These are phyloP conservation scores for Cordia subcordata DNA, from an alignment of 257 asterid genomes.

Conservation along the genomic window DNA sequence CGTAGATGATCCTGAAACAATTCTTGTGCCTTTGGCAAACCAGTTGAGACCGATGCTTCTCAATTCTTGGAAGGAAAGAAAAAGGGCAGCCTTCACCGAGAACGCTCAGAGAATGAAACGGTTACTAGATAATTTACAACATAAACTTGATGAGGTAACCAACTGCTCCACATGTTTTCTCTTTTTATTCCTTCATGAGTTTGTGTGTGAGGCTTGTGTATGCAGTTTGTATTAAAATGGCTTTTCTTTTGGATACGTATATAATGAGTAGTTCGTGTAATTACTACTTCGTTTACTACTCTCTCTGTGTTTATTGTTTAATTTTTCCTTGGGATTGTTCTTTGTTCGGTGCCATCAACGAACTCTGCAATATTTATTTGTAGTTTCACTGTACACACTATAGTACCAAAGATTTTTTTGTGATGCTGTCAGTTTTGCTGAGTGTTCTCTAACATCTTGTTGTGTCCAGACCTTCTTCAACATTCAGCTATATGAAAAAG, in stretches of 20 bases:
- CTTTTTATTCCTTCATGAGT: neutral
- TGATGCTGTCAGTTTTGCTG: slow-evolving; percentile 2
- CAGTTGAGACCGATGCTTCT: slow-evolving; percentile 86
- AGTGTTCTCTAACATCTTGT: slow-evolving; percentile 9
- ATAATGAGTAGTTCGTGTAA: too few relatives aligned
- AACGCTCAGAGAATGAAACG: slow-evolving; percentile 78
- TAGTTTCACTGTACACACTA: neutral
- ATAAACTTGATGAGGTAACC: slow-evolving; percentile 86
- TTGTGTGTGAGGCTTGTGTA: neutral
- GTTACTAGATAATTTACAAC: slow-evolving; percentile 75
- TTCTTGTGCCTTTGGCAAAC: slow-evolving; percentile 75
- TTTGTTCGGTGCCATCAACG: too few relatives aligned
- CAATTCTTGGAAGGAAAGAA: slow-evolving; percentile 75
- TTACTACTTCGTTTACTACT: too few relatives aligned
- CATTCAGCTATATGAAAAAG: slow-evolving; percentile 89
- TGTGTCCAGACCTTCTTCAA: slow-evolving; percentile 66
- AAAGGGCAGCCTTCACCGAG: slow-evolving; percentile 79
- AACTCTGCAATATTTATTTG: too few relatives aligned
- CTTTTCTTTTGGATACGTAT: too few relatives aligned
- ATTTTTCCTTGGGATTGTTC: too few relatives aligned
- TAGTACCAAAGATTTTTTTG: neutral
- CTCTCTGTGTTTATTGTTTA: too few relatives aligned
- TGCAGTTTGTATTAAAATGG: too few relatives aligned
- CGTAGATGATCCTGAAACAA: slow-evolving; percentile 63
- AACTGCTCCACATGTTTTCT: slow-evolving; percentile 16